Conservation (phyloP, 2,329 filamentous ascomycete genomes). For the Cladosporium sp. region DNA sequence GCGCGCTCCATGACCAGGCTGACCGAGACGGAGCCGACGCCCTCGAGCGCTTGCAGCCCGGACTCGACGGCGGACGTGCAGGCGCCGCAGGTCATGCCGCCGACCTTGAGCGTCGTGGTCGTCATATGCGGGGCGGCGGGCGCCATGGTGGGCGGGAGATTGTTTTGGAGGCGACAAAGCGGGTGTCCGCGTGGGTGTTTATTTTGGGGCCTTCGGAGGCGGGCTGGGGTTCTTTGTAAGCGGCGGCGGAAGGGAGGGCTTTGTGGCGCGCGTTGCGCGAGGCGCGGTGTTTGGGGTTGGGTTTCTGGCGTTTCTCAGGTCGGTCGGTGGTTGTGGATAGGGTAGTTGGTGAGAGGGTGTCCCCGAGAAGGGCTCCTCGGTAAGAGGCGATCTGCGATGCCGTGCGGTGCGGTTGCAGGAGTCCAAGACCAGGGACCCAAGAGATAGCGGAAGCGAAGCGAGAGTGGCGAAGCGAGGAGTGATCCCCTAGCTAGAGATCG, state of each 20-base stretch:
- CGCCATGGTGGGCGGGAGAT: not conserved
- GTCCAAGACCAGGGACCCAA: conserved; percentile 1
- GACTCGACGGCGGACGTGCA: conserved; percentile 91
- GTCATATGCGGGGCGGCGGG: conserved; percentile 54
- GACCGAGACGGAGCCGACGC: conserved; percentile 81
- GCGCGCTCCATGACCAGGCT: conserved; percentile 94
- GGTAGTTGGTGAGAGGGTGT: too few relatives aligned
- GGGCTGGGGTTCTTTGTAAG: not conserved
- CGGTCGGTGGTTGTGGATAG: too few relatives aligned
- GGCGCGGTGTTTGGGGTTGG: not conserved
- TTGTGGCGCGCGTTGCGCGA: not conserved
- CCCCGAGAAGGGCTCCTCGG: too few relatives aligned
- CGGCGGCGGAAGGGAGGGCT: not conserved
- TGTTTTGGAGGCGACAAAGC: not conserved
- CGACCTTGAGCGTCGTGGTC: conserved; percentile 84
- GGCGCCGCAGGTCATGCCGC: conserved; percentile 81
- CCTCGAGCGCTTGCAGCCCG: conserved; percentile 73
- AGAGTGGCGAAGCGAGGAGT: not conserved
- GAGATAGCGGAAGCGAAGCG: conserved; percentile 8
- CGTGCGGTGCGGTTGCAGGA: not conserved
- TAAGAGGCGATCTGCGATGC: not conserved
- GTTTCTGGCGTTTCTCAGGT: not conserved
- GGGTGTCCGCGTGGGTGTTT: not conserved
- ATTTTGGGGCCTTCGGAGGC: not conserved
- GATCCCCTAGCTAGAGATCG: too few relatives aligned